Conservation (phyloP, 2,329 filamentous ascomycete genomes). For the Colletotrichum navitas region DNA sequence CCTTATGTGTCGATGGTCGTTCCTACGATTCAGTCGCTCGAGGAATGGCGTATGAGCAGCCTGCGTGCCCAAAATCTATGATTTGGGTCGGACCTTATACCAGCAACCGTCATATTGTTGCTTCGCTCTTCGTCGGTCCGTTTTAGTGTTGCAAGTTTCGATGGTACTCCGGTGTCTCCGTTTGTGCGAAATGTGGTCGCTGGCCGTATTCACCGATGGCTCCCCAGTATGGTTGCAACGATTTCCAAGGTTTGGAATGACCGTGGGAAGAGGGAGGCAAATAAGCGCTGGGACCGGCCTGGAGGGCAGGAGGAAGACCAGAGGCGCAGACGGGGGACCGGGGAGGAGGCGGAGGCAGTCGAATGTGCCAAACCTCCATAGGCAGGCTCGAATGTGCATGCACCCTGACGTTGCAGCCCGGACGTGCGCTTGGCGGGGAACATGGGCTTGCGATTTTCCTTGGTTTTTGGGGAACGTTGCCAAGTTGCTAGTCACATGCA, state of each 20-base stretch:
- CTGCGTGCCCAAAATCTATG: background rate
- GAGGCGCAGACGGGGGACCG: slow-evolving; percentile 23
- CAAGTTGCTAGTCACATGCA: slow-evolving; percentile 41
- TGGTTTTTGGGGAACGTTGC: slow-evolving; percentile 40
- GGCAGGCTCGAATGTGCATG: slow-evolving; percentile 23
- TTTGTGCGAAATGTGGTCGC: slow-evolving; percentile 9
- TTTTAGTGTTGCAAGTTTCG: slow-evolving; percentile 25
- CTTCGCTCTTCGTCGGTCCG: slow-evolving; percentile 26
- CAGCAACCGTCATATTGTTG: slow-evolving; percentile 38
- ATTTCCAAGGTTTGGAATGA: slow-evolving; percentile 41
- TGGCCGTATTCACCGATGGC: slow-evolving; percentile 24
- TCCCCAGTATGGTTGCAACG: slow-evolving; percentile 32
- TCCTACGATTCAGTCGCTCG: slow-evolving; percentile 31
- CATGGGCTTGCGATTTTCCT: slow-evolving; percentile 37
- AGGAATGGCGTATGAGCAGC: slow-evolving; percentile 1
- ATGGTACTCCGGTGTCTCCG: slow-evolving; percentile 31
- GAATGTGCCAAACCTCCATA: slow-evolving; percentile 14
- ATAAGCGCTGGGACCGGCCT: slow-evolving; percentile 1
- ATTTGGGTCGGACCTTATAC: slow-evolving; percentile 21
- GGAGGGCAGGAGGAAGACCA: slow-evolving; percentile 5
- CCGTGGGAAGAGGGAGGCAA: slow-evolving; percentile 24
- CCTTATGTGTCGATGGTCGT: slow-evolving; percentile 30
- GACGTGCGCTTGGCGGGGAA: slow-evolving; percentile 38
- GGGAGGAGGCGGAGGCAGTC: slow-evolving; percentile 20
- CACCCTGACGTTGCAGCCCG: slow-evolving; percentile 40